phyloP scores from a whole-genome alignment of 2,329 filamentous ascomycete species.

The Cladosporium phlei region DNA sequence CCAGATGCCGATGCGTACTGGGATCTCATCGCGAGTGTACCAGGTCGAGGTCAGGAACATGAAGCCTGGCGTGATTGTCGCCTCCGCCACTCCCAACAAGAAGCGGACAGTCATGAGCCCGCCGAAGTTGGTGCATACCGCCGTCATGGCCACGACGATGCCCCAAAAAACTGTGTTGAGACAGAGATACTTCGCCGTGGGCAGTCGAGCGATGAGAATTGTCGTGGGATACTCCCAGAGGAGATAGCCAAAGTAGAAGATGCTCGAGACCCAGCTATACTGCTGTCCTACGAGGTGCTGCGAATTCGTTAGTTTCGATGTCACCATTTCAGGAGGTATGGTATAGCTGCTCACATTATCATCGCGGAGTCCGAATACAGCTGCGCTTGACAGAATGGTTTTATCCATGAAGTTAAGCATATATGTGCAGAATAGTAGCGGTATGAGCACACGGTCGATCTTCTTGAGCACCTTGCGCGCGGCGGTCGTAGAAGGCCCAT shows the following conservation, averaged over 20 bases:
- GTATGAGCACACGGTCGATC: slow-evolving; percentile 19
- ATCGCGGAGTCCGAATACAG: slow-evolving; percentile 18
- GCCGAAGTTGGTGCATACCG: slow-evolving; percentile 32
- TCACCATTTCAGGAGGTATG: no score
- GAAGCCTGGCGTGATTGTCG: slow-evolving; percentile 35
- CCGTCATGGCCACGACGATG: slow-evolving; percentile 30
- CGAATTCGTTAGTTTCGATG: neutral
- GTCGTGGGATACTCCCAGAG: slow-evolving; percentile 20
- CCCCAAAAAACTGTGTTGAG: slow-evolving; percentile 30
- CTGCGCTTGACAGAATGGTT: slow-evolving; percentile 19
- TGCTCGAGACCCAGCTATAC: slow-evolving; percentile 19
- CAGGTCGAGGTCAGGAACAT: slow-evolving; percentile 37
- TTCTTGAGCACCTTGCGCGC: slow-evolving; percentile 11
- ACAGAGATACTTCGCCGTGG: slow-evolving; percentile 18
- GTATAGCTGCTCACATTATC: neutral
- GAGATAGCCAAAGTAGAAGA: slow-evolving; percentile 21
- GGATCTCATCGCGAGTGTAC: slow-evolving; percentile 32
- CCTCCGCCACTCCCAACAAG: slow-evolving; percentile 33
- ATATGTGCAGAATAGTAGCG: slow-evolving; percentile 18
- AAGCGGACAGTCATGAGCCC: slow-evolving; percentile 35
- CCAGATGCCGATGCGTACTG: slow-evolving; percentile 22
- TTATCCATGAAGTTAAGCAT: slow-evolving; percentile 23
- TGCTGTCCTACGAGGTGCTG: slow-evolving; percentile 16
- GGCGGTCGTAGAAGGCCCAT: neutral
- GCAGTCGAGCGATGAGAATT: slow-evolving; percentile 18